Conservation (phyloP, 2,329 filamentous ascomycete species). For the Davidsoniella eucalypti region DNA sequence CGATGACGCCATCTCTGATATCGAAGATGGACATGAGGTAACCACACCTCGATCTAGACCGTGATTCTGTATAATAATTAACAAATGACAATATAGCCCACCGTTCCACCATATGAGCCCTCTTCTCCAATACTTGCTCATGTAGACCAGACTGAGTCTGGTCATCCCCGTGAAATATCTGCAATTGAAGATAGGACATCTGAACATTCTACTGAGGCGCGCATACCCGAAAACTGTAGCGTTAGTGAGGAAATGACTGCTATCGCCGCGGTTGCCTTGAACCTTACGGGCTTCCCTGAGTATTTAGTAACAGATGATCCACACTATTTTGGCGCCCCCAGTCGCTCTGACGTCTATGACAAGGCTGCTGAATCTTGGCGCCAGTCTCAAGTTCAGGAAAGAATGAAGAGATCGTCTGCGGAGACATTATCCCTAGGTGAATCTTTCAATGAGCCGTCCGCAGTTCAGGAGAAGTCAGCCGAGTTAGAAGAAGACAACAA, state of each 20-base stretch:
- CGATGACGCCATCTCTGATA: slow-evolving; percentile 11
- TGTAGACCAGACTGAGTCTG: slow-evolving; percentile 17
- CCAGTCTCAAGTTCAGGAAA: background rate
- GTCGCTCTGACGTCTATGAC: slow-evolving; percentile 2
- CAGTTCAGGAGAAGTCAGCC: too few relatives aligned
- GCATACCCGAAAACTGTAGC: background rate
- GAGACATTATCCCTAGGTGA: too few relatives aligned
- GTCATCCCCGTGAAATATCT: background rate
- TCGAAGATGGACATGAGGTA: slow-evolving; percentile 11
- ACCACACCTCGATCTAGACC: background rate
- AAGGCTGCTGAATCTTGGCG: slow-evolving; percentile 3
- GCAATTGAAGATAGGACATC: background rate
- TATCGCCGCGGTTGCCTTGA: slow-evolving; percentile 6
- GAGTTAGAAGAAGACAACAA: too few relatives aligned
- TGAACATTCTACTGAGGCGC: background rate
- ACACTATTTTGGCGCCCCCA: slow-evolving; percentile 4
- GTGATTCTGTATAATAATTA: background rate
- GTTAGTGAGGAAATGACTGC: slow-evolving; percentile 5
- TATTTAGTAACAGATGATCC: slow-evolving; percentile 4
- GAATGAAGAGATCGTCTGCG: too few relatives aligned
- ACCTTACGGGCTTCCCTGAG: slow-evolving; percentile 1
- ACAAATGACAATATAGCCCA: slow-evolving; percentile 10
- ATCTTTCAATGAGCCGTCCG: too few relatives aligned
- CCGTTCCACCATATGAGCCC: slow-evolving; percentile 8
- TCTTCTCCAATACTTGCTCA: slow-evolving; percentile 9